These are phyloP conservation scores for Sherardia arvensis DNA, from an alignment of 257 asterid genomes.

Conservation along the genomic window DNA sequence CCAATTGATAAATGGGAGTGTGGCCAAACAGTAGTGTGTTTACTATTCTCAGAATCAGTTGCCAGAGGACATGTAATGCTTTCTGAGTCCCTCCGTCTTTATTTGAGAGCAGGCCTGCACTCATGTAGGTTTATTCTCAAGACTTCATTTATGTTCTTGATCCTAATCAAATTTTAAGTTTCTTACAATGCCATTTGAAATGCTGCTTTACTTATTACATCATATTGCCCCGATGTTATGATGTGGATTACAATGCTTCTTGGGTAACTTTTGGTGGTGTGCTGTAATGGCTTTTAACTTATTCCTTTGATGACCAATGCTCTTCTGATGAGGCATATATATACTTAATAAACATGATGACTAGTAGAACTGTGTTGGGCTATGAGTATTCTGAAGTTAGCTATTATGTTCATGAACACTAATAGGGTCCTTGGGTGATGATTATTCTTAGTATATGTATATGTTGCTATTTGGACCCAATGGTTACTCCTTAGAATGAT, in stretches of 20 bases:
- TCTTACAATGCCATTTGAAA: slow-evolving; percentile 1
- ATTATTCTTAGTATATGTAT: not conserved
- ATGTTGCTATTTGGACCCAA: not conserved
- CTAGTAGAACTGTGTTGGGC: too few relatives aligned
- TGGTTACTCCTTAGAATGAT: not conserved
- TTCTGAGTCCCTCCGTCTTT: slow-evolving; percentile 72
- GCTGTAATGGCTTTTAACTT: not conserved
- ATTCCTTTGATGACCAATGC: not conserved
- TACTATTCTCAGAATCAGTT: slow-evolving; percentile 66
- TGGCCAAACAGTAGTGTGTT: slow-evolving; percentile 33
- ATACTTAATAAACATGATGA: too few relatives aligned
- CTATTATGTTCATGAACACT: not conserved
- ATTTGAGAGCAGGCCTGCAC: slow-evolving; percentile 73
- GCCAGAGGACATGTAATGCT: slow-evolving; percentile 90
- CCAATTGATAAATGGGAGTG: slow-evolving; percentile 25
- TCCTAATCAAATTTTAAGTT: not conserved
- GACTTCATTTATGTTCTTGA: slow-evolving; percentile 10
- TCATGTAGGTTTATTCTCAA: slow-evolving; percentile 57
- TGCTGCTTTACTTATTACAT: slow-evolving; percentile 3
- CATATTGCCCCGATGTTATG: not conserved
- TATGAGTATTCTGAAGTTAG: too few relatives aligned
- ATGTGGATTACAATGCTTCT: not conserved
- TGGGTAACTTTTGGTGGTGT: not conserved
- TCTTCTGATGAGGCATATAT: too few relatives aligned
- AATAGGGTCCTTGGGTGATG: not conserved